Base-by-base conservation (phyloP, 2,329 filamentous ascomycete genomes). In the Fusarium graminum region DNA sequence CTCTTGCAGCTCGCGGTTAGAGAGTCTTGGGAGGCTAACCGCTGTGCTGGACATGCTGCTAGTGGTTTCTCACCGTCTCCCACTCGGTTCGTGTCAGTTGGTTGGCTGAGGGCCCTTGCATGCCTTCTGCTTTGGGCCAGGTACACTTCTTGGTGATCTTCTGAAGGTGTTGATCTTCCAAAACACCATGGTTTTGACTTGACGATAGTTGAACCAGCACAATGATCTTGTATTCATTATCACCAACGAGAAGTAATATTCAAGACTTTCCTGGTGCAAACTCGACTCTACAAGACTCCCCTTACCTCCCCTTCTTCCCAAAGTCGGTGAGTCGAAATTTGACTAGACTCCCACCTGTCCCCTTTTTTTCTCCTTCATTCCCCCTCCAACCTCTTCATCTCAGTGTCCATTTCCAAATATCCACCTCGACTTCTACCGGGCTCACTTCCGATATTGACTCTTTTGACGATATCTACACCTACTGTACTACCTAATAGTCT, bases 71-170 rank as follows among this genome's bases (percentile, higher is more conserved):
- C 59, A 65, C 65, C 51, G 46, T 63, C 54, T 44, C 40, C 26
- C 40, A 7, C 28, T 47, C 22, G 36, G 49, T 45, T 42, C 50
- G 65, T 68, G 65, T 68, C 57, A 69, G 61, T 63, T 67, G 62
- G 58, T 68, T 68, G 66, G 66, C 57, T 56, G 25, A 44, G 13
- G 8, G 52, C 57, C 65, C 65, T 63, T 68, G 65, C 41, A 68
- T 34, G 47, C 41, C 42, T 68, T 47, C 65, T 68, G 16, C 49
- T 68, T 68, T 68, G 17, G 65, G 65, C 30, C 55, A 49, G 47
- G 51, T 41, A 52, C 65, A 39, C 26, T 40, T n/a, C 19, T 16
- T 34, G 34, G 16, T 36, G 29, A 14, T 25, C 22, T 34, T 39
- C 43, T 30, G 34, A 32, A 39, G 39, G 39, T 41, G 39, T 44